A percentile compares a stretch with the other conserved stretches of the same genome.
These are phyloP conservation scores for Wallacemonas sp. DNA, from an alignment of 208 protist genomes.

Conservation along the genomic window DNA sequence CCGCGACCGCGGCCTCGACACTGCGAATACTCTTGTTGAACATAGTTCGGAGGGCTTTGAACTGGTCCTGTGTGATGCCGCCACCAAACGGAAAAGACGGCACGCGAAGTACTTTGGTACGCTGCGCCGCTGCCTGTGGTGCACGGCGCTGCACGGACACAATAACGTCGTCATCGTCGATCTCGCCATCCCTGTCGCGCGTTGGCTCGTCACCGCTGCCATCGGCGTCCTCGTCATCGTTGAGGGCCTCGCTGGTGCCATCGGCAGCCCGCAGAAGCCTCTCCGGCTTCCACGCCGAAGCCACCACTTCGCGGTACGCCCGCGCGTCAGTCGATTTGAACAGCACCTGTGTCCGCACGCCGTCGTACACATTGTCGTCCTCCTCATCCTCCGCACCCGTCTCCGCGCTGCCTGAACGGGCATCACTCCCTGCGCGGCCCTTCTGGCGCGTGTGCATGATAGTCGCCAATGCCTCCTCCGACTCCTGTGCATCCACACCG, in stretches of 20 bases:
- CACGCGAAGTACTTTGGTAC: conserved; percentile 62
- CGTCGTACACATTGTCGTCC: conserved; percentile 67
- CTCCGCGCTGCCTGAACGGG: neutral
- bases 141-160: conserved; percentile 2
- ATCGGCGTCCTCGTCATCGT: conserved; percentile 38
- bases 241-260: conserved; percentile 19
- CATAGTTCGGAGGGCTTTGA: conserved; percentile 39
- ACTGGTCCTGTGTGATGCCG: conserved; percentile 73
- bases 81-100: conserved; percentile 87
- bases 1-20: neutral
- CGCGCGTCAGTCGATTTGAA: conserved; percentile 71
- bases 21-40: conserved; percentile 56
- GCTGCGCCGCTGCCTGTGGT: conserved; percentile 5
- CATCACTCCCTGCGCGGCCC: neutral
- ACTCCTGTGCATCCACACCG: conserved; percentile 8
- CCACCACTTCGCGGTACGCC: conserved; percentile 57
- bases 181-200: conserved; percentile 22
- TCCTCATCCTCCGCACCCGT: conserved; percentile 27
- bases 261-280: conserved; percentile 43
- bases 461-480: neutral
- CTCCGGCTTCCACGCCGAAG: conserved; percentile 80
- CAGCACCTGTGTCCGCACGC: conserved; percentile 72
- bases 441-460: neutral
- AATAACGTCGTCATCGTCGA: conserved; percentile 12
- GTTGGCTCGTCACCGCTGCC: conserved; percentile 12